These are phyloP conservation scores for Salix viminalis DNA, from an alignment of 345 rosid genomes.

Conservation along the genomic window DNA sequence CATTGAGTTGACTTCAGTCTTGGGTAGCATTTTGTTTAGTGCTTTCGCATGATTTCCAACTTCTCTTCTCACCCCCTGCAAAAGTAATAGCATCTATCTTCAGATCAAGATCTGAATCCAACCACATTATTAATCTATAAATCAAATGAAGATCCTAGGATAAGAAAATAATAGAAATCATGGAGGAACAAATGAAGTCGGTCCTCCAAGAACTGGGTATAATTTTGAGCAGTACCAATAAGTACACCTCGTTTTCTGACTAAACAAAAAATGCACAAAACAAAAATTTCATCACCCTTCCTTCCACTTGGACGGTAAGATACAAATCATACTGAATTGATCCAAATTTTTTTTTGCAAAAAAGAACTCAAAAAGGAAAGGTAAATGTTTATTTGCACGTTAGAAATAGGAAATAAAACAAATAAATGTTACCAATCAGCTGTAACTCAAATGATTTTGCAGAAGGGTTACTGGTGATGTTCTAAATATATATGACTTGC, in stretches of 20 bases:
- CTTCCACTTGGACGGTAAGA: neutral
- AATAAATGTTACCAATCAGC: neutral
- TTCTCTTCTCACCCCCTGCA: constrained; percentile 90
- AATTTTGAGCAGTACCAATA: neutral
- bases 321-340: neutral
- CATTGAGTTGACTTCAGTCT: constrained; percentile 11
- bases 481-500: neutral
- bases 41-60: constrained; percentile 79
- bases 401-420: no score
- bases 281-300: neutral
- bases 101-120: neutral
- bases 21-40: constrained; percentile 43
- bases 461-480: neutral
- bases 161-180: neutral
- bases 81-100: neutral
- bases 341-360: neutral
- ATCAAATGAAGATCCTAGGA: neutral
- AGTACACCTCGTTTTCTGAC: neutral
- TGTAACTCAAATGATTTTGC: neutral
- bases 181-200: neutral
- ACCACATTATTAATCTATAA: neutral
- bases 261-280: neutral
- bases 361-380: neutral
- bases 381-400: no score
- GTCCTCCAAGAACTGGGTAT: neutral